Evolutionary conservation across 2,329 filamentous ascomycete genomes (phyloP), one percentile per base, ranked within the genome.

Genomic region (Keithomyces neogunnii): DNA sequence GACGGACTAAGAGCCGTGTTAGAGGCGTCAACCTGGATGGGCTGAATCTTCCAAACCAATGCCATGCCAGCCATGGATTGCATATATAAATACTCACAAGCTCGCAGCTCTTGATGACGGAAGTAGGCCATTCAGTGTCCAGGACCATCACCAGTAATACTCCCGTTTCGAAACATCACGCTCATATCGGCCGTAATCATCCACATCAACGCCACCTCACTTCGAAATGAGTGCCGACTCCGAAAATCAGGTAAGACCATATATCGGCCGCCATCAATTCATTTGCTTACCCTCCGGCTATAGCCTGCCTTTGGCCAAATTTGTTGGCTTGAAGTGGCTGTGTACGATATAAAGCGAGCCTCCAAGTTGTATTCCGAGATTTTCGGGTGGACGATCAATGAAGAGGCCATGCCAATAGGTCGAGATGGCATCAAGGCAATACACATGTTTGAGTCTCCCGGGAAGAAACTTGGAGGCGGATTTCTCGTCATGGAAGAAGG

Each of bases 301-400:
- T 13, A 45, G 39, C 31, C 29, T 38, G 28, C 47, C 30, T 52
- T 61, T 42, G 68, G 67, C 52, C 61, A 69, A 47, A 63, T 69
- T 46, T 67, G 62, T 57, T 73, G 68, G 67, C 63, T 68, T 45
- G 66, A 72, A 50, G 57, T 73, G 11, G 68, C 69, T n/a, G 65
- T 66, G 48, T 58, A 54, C 31, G 61, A 70, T 54, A 51, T 68
- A 11, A 45, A 53, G 32, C 62, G 69, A 32, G 69, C 65, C 50
- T 61, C 63, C 44, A 62, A 60, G 40, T 71, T 73, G 59, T 72
- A 71, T 55, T 59, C 56, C 7, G 56, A 63, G 19, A 58, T 72
- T 31, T 65, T 72, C 28, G 59, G 55, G 35, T 69, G 67, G 68
- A 60, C 67, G 19, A 61, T 60, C 49, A 43, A 45, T 31, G 45